phyloP scores from a whole-genome alignment of 2,329 filamentous ascomycete species.

The Aspergillus texensis region DNA sequence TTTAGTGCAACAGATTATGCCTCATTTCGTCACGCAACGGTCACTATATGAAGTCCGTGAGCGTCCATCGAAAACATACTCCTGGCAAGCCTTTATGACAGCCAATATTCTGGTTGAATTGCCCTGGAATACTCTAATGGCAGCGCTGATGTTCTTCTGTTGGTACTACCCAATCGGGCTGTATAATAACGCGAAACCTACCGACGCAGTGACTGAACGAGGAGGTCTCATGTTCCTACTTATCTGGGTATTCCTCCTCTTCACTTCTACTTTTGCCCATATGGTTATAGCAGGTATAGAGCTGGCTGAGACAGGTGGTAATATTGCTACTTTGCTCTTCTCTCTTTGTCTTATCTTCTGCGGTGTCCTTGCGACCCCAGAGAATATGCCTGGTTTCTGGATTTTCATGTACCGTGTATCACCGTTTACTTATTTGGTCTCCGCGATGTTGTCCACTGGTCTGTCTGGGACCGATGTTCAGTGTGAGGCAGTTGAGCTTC shows the following conservation, averaged over 20 bases:
- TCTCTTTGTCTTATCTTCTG: conserved; percentile 64
- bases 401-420: conserved; percentile 73
- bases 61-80: conserved; percentile 69
- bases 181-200: conserved; percentile 43
- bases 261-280: conserved; percentile 70
- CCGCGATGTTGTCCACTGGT: conserved; percentile 45
- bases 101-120: conserved; percentile 72
- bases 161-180: conserved; percentile 68
- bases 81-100: conserved; percentile 71
- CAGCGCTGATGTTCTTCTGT: conserved; percentile 63
- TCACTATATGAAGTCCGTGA: conserved; percentile 63
- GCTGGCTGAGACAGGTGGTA: conserved; percentile 67
- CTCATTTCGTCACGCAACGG: conserved; percentile 59
- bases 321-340: conserved; percentile 62
- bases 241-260: conserved; percentile 68
- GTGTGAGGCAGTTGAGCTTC: conserved; percentile 34
- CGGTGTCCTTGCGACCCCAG: conserved; percentile 53
- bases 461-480: conserved; percentile 28
- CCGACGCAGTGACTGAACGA: conserved; percentile 49
- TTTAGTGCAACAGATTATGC: conserved; percentile 56
- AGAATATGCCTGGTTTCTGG: conserved; percentile 69
- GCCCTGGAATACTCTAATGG: conserved; percentile 65
- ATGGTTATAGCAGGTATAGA: conserved; percentile 72
- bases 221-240: conserved; percentile 68
- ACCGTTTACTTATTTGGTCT: conserved; percentile 64